These are phyloP conservation scores for Lentinula boryana DNA, from an alignment of 768 basidiomycete genomes.

Conservation along the genomic window DNA sequence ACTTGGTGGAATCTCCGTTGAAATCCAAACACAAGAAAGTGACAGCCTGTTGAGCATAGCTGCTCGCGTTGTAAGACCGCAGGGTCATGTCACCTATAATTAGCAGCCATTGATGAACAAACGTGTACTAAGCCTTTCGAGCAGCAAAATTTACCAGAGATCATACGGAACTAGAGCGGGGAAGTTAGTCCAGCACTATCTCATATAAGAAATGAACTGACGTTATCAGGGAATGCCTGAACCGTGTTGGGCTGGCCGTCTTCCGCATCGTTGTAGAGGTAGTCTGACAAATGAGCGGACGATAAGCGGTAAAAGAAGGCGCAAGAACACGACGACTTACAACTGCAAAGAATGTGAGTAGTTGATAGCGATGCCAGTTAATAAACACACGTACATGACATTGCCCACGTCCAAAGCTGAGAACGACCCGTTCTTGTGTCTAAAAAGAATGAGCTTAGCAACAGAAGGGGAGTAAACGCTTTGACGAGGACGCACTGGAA, in stretches of 20 bases:
- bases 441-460: conserved; percentile 10
- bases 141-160: conserved; percentile 32
- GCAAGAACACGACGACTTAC: neutral
- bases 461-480: neutral
- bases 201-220: conserved; percentile 17
- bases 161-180: conserved; percentile 41
- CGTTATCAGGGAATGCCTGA: conserved; percentile 51
- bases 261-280: conserved; percentile 30
- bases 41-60: conserved; percentile 39
- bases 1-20: conserved; percentile 29
- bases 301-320: neutral
- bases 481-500: conserved; percentile 32
- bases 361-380: neutral
- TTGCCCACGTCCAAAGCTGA: conserved; percentile 34
- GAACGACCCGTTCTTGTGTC: conserved; percentile 45
- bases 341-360: conserved; percentile 8
- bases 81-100: conserved; percentile 32
- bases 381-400: conserved; percentile 31
- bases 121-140: neutral
- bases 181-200: neutral
- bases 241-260: conserved; percentile 38
- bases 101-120: neutral
- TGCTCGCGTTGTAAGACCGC: conserved; percentile 40
- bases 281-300: conserved; percentile 21
- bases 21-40: conserved; percentile 45